Evolutionary conservation across 2,329 filamentous ascomycete genomes (phyloP), one percentile per base, ranked within the genome.

Genomic region (Byssochlamys sp.): DNA sequence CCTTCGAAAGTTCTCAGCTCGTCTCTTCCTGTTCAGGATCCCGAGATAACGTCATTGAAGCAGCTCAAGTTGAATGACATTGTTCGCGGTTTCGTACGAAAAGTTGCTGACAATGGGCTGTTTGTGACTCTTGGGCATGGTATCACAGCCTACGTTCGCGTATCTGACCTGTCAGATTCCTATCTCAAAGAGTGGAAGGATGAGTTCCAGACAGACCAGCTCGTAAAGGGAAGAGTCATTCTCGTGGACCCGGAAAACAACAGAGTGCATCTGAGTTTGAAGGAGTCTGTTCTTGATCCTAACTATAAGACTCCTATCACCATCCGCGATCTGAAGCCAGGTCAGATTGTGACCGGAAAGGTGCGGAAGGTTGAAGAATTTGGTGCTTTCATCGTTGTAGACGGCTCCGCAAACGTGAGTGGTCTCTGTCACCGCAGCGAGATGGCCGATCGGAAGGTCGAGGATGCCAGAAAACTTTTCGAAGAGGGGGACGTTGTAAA

Each of bases 161-260:
- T 97, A 55, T 84, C 88, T 9, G 91, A 97, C 70, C 80, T 99
- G 12, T 96, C 91, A 0, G 94, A 99, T 70, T 82, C 84, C 6
- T 99, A 86, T 71, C 77, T 99, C 66, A 97, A 97, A 73, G 90
- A 97, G 60, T 99, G 94, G 94, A 95, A 96, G 76, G 84, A 89
- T 35, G 80, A 86, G 51, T 96, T 92, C 75, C 86, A 94, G 66
- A 77, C 92, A 53, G 90, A 95, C 66, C 91, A 97, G 73, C 80
- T 99, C 4, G 90, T 99, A 56, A 90, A 88, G 73, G 94, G 91
- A 55, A 90, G 92, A 62, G 80, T 99, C 59, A 83, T 88, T 52
- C 78, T 84, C 2, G 82, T 91, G 27, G 88, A 96, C 65, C 67
- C 79, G 4, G 79, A 80, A 39, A 78, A 84, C 27, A 84, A 85